Base-by-base conservation (phyloP, 1,284 basidiomycete genomes). In the Meripilus lineatus region DNA sequence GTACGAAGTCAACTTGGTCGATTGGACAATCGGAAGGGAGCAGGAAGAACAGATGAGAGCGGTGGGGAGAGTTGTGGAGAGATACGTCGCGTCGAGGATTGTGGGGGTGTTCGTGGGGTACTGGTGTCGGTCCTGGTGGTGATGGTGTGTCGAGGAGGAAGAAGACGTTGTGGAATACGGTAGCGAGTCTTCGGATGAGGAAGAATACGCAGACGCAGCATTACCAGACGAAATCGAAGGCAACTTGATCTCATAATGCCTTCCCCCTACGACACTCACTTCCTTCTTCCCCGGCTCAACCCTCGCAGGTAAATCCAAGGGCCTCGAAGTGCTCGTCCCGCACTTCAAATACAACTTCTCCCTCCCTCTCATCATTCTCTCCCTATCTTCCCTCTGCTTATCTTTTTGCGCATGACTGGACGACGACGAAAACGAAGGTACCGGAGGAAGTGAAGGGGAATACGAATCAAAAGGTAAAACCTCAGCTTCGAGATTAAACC, bases 11-110 rank as follows among this genome's bases (percentile, higher is more conserved):
- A 78, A 61, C 34, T 66, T 68, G 6, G 72, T 63, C 0, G 71
- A 64, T 24, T 81, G 74, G 14, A 88, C 71, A 17, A 88, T 62
- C 15, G 83, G 82, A n/a, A 88, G 68, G 1, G 85, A 87, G 56
- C 89, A 92, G 2, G 79, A 86, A 8, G 77, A 69, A 56, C 85
- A 90, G 8, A 76, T 72, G 63, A 86, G 89, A 7, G 72, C 73
- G 2, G 77, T 75, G 0, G 85, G 82, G 2, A 63, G 66, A 21
- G 73, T 59, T 0, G 67, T 52, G 1, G 65, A 52, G 14, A 92
- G 71, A 47, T 86, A 77, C 0, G 79, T 66, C 1, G 89, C 80
- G 50, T 89, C 83, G n/a, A 89, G 75, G 1, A 82, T 72, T 17
- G 74, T 69, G 56, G 42, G 26, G 39, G 58, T n/a, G n/a, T n/a